Evolutionary conservation across 371 early-diverging fungal species (phyloP).

Genomic region (Actinomortierella wolfii): DNA sequence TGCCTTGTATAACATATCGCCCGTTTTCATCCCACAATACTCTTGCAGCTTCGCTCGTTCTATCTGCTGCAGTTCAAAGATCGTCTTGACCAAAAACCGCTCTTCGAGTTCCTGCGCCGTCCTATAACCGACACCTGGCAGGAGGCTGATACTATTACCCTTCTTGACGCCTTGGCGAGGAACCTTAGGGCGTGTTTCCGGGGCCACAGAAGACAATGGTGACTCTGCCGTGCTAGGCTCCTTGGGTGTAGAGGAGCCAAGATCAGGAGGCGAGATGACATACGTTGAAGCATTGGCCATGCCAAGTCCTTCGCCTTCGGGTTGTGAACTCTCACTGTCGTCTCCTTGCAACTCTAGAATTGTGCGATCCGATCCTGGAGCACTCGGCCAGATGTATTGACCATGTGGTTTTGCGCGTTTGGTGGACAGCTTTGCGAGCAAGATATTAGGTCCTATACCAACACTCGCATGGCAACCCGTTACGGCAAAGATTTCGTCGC

Average conservation of each 20-base stretch:
- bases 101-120: constrained; percentile 25
- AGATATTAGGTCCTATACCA: constrained; percentile 76
- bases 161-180: neutral
- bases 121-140: constrained; percentile 40
- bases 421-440: constrained; percentile 83
- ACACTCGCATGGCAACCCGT: constrained; percentile 76
- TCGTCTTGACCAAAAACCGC: constrained; percentile 47
- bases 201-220: neutral
- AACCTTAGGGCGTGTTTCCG: constrained; percentile 2
- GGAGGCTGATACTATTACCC: constrained; percentile 14
- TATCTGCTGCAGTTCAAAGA: constrained; percentile 58
- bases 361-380: constrained; percentile 16
- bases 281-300: constrained; percentile 46
- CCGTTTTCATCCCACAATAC: constrained; percentile 76
- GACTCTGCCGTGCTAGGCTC: neutral
- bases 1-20: constrained; percentile 62
- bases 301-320: constrained; percentile 43
- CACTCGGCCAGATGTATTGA: constrained; percentile 47
- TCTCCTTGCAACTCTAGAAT: constrained; percentile 29
- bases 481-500: constrained; percentile 53
- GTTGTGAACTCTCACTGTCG: constrained; percentile 49
- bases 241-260: neutral
- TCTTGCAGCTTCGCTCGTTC: constrained; percentile 52
- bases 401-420: constrained; percentile 85
- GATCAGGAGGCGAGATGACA: neutral